Conservation (phyloP, 371 early-diverging fungal species). For the Rhizopus microsporus region DNA sequence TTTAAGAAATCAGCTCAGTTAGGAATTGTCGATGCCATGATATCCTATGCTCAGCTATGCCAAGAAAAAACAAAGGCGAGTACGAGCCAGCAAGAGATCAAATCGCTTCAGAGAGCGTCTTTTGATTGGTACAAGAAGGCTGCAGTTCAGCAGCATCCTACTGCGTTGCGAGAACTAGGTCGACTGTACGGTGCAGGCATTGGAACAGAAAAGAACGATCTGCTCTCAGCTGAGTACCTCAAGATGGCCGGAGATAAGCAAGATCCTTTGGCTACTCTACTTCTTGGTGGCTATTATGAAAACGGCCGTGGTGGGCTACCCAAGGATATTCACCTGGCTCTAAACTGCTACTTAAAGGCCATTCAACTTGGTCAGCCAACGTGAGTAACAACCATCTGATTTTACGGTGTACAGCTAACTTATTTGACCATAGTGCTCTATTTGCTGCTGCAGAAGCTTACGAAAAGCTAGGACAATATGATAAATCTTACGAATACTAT, state of each 20-base stretch:
- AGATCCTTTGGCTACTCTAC: slow-evolving; percentile 76
- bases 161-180: slow-evolving; percentile 80
- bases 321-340: slow-evolving; percentile 43
- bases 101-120: slow-evolving; percentile 31
- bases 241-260: slow-evolving; percentile 77
- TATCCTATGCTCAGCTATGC: slow-evolving; percentile 42
- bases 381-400: slow-evolving; percentile 19
- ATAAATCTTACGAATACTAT: slow-evolving; percentile 42
- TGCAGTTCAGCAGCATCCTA: slow-evolving; percentile 41
- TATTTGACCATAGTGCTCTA: slow-evolving; percentile 31
- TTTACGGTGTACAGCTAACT: background rate
- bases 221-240: slow-evolving; percentile 73
- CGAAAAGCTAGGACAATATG: slow-evolving; percentile 35
- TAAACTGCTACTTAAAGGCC: slow-evolving; percentile 40
- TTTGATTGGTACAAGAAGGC: slow-evolving; percentile 52
- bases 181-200: slow-evolving; percentile 81
- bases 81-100: slow-evolving; percentile 21
- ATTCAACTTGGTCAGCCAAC: slow-evolving; percentile 37
- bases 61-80: slow-evolving; percentile 33
- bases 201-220: slow-evolving; percentile 66
- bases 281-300: slow-evolving; percentile 59
- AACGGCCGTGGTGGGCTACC: slow-evolving; percentile 42
- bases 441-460: slow-evolving; percentile 48
- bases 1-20: slow-evolving; percentile 50
- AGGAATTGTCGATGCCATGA: slow-evolving; percentile 44